Percentiles rank a stretch among this genome's conserved stretches.
These are phyloP conservation scores for Solanum corneliomulleri DNA, from an alignment of 257 asterid genomes.

Conservation along the genomic window DNA sequence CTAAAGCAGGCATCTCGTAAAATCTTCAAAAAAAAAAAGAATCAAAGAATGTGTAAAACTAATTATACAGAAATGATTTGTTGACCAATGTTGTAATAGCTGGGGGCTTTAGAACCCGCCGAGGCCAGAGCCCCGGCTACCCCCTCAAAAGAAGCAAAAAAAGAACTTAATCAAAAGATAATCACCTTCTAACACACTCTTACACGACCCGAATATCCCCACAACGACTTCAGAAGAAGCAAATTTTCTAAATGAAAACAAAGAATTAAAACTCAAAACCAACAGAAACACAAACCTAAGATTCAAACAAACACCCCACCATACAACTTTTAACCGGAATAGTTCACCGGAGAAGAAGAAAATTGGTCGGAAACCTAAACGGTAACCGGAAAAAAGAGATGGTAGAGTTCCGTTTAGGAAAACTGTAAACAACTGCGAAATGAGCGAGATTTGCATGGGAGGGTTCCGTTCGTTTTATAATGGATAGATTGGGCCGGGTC, in stretches of 20 bases:
- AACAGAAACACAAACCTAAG: slow-evolving; percentile 17
- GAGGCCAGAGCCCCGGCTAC: slow-evolving; percentile 99
- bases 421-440: slow-evolving; percentile 17
- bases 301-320: slow-evolving; percentile 30
- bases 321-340: slow-evolving; percentile 29
- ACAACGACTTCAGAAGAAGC: slow-evolving; percentile 86
- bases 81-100: slow-evolving; percentile 35
- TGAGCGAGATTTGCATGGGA: slow-evolving; percentile 76
- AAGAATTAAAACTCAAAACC: neutral
- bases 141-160: slow-evolving; percentile 98
- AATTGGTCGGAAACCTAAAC: slow-evolving; percentile 5
- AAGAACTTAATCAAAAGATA: slow-evolving; percentile 53
- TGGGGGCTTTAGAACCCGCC: slow-evolving; percentile 99
- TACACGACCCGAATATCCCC: slow-evolving; percentile 61
- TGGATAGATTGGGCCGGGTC: neutral
- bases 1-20: slow-evolving; percentile 68
- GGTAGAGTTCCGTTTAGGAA: neutral
- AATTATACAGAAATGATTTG: neutral
- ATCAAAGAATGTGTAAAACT: slow-evolving; percentile 31
- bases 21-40: slow-evolving; percentile 7
- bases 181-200: slow-evolving; percentile 30
- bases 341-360: neutral
- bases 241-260: neutral
- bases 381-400: slow-evolving; percentile 3
- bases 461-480: slow-evolving; percentile 44